phyloP scores from a whole-genome alignment of 2,329 filamentous ascomycete genomes.

The Microcyclosporella mali region DNA sequence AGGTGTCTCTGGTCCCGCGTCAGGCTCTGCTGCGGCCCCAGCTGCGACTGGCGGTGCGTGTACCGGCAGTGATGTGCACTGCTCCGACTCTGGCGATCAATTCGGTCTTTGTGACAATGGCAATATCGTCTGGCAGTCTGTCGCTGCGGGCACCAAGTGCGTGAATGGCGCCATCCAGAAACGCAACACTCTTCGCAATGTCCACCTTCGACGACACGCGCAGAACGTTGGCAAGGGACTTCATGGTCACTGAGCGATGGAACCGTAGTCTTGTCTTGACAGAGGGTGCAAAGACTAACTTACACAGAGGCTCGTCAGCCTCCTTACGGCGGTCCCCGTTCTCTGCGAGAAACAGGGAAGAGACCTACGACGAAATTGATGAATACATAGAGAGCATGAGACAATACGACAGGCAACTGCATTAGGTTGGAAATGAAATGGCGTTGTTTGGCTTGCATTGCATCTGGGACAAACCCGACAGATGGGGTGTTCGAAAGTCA shows the following conservation, averaged over 20 bases:
- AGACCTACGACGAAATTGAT: neutral
- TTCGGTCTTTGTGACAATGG: constrained; percentile 43
- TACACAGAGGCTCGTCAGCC: constrained; percentile 5
- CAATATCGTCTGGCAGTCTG: constrained; percentile 35
- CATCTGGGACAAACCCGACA: too few relatives aligned
- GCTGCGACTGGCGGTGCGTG: constrained; percentile 6
- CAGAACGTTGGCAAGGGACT: constrained; percentile 1
- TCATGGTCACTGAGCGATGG: neutral
- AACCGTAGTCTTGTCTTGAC: neutral
- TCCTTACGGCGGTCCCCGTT: neutral
- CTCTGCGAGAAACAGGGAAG: too few relatives aligned
- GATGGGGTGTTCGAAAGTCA: too few relatives aligned
- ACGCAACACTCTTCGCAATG: constrained; percentile 6
- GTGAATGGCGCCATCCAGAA: constrained; percentile 33
- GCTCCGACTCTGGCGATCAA: constrained; percentile 31
- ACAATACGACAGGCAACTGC: neutral
- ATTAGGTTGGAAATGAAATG: neutral
- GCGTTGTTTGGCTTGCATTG: neutral
- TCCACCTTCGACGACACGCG: constrained; percentile 12
- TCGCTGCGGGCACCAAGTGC: constrained; percentile 43
- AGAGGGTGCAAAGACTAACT: neutral
- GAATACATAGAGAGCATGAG: neutral
- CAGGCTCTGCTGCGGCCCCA: constrained; percentile 8
- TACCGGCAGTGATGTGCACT: constrained; percentile 19
- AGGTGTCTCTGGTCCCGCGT: constrained; percentile 5